Base-by-base conservation (phyloP, 2,329 filamentous ascomycete genomes). In the Cyphellophora europaea region DNA sequence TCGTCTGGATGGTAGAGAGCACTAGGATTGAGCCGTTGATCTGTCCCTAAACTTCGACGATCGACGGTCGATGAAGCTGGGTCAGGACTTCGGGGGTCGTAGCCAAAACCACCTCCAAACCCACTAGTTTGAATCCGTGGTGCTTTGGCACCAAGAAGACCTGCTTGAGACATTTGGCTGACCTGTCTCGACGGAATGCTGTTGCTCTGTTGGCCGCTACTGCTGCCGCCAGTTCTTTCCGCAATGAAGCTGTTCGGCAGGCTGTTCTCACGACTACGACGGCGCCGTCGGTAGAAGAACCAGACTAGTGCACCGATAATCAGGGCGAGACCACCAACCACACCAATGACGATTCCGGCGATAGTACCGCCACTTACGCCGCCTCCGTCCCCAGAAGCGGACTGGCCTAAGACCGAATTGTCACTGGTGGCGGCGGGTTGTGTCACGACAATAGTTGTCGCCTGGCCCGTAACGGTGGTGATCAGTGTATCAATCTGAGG, bases 21-120 rank as follows among this genome's bases (percentile, higher is more conserved):
- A 40, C 58, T 57, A 30, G 59, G 58, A 39, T 64, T 65, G 53
- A 67, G 50, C 37, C 63, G 59, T 41, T 58, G 58, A 42, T 67
- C 63, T 25, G 58, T 65, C 11, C 35, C 41, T 32, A 48, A 15
- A 36, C 43, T 49, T n/a, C 39, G 38, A 14, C 48, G 47, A 38
- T 46, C 43, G 18, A 43, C 33, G 13, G 18, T 33, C 6, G 42
- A 42, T 12, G 33, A 33, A 12, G 33, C 15, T 8, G 38, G 41
- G 12, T 38, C 42, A 25, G 41, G 40, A 17, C 45, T 45, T 29
- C 45, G 32, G 5, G 32, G 28, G 28, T 47, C 43, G 8, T 8
- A 25, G 11, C 15, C 10, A 23, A 30, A 37, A 18, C 39, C 41
- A 11, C 25, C 6, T 8, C 36, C 15, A 11, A 44, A 35, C 4